phyloP scores from a whole-genome alignment of 164 flowering plant genomes.

The Chimonanthus praecox region DNA sequence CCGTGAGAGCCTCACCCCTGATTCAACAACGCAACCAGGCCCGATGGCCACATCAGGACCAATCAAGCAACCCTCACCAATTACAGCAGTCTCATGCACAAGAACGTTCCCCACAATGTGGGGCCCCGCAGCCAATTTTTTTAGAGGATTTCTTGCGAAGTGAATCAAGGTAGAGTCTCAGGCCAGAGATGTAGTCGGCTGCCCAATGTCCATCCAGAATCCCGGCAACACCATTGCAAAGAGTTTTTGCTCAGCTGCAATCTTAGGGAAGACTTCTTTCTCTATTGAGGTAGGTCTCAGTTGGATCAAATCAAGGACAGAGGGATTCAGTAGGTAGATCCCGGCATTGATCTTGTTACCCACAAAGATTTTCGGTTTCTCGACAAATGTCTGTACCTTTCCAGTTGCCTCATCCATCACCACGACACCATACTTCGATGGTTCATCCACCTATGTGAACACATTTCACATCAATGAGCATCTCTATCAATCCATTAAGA shows the following conservation, averaged over 20 bases:
- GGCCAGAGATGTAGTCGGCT: constrained; percentile 20
- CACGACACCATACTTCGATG: constrained; percentile 25
- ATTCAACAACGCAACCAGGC: constrained; percentile 18
- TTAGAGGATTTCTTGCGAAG: constrained; percentile 10
- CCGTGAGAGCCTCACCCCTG: constrained; percentile 19
- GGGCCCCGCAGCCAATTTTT: constrained; percentile 14
- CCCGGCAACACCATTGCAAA: constrained; percentile 20
- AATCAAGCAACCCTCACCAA: constrained; percentile 20
- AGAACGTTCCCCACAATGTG: constrained; percentile 19
- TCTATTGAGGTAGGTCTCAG: constrained; percentile 20
- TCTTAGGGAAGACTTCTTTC: constrained; percentile 18
- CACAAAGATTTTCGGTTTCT: constrained; percentile 20
- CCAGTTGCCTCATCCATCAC: constrained; percentile 22
- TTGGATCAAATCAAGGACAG: constrained; percentile 15
- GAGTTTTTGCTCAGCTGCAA: constrained; percentile 16
- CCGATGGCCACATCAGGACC: constrained; percentile 22
- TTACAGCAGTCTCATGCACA: constrained; percentile 12
- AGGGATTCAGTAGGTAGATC: constrained; percentile 20
- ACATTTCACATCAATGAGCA: too few species aligned
- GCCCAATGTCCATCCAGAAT: constrained; percentile 29
- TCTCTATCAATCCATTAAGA: too few species aligned
- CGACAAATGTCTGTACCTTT: constrained; percentile 16
- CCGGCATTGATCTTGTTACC: constrained; percentile 29
- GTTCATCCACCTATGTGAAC: constrained; percentile 19
- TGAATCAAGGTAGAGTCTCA: constrained; percentile 20